These are phyloP conservation scores for Gnomoniopsis smithogilvyi DNA, from an alignment of 2,329 filamentous ascomycete genomes.

Conservation along the genomic window DNA sequence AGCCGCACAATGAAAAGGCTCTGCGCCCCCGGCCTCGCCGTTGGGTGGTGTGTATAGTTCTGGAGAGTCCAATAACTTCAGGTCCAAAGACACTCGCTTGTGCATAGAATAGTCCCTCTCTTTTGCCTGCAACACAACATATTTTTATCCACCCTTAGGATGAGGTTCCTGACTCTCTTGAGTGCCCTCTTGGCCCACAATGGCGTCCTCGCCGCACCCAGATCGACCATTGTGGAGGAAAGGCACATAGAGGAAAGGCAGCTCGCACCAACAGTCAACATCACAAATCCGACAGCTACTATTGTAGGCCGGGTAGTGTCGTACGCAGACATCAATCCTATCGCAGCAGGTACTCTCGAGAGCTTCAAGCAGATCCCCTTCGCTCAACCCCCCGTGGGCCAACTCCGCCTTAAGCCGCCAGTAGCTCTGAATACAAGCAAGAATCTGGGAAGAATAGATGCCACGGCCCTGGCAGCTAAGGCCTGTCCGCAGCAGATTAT, in stretches of 20 bases:
- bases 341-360: not conserved
- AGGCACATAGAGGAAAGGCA: not conserved
- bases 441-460: not conserved
- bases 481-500: not conserved
- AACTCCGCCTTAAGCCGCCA: constrained; percentile 4
- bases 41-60: no score
- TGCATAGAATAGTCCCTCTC: no score
- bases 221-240: not conserved
- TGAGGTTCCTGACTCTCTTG: not conserved
- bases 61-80: no score
- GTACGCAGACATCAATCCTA: not conserved
- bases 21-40: no score
- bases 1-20: no score
- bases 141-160: not conserved
- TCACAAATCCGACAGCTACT: not conserved
- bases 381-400: constrained; percentile 6
- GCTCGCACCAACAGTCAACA: not conserved
- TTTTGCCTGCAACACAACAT: no score
- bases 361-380: constrained; percentile 3
- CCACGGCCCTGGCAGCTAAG: not conserved
- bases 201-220: not conserved
- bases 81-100: no score
- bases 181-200: not conserved
- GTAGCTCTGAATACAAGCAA: not conserved
- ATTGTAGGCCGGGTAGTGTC: not conserved